Percentiles rank a stretch among this genome's conserved stretches.
phyloP scores from a whole-genome alignment of 768 basidiomycete genomes.

The Agrocybe praecox region DNA sequence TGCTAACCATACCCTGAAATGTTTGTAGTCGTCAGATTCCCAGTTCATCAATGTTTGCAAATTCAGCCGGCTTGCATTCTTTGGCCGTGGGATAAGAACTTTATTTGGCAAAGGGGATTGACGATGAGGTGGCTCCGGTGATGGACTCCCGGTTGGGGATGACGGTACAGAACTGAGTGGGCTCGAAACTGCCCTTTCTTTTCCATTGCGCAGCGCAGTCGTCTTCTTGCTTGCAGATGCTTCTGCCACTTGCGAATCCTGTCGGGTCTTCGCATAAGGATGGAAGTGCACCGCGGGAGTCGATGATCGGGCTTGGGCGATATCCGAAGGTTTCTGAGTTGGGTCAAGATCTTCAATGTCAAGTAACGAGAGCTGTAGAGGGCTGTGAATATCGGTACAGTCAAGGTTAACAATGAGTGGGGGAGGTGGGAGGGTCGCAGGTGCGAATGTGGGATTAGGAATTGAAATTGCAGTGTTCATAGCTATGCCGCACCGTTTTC shows the following conservation, averaged over 20 bases:
- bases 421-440: not conserved
- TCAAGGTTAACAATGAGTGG: not conserved
- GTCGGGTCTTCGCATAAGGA: not conserved
- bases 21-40: not conserved
- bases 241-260: not conserved
- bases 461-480: too few species aligned
- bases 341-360: not conserved
- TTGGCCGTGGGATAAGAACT: not conserved
- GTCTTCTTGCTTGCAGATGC: too few species aligned
- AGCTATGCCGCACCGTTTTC: too few species aligned
- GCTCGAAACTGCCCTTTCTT: not conserved
- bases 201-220: too few species aligned
- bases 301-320: not conserved
- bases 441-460: not conserved
- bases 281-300: not conserved
- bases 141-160: not conserved
- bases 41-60: not conserved
- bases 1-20: not conserved
- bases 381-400: not conserved
- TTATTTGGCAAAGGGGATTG: not conserved
- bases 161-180: not conserved
- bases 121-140: not conserved
- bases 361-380: not conserved
- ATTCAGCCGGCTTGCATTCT: not conserved
- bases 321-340: not conserved